These are phyloP conservation scores for Ophiostoma angusticollis DNA, from an alignment of 2,329 filamentous ascomycete species.

Conservation along the genomic window DNA sequence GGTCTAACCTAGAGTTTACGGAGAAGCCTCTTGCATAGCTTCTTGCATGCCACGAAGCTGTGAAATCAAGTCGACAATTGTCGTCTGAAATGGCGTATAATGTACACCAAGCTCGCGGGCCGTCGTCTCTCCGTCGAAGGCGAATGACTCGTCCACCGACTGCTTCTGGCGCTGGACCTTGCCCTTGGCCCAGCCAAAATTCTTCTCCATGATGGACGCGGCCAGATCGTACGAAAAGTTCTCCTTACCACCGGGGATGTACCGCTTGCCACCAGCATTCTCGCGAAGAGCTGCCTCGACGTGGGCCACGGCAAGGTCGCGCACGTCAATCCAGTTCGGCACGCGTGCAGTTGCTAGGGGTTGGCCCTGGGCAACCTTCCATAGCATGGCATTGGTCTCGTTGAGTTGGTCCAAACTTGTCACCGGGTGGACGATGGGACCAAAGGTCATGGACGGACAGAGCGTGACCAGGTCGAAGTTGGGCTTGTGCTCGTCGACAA, in stretches of 20 bases:
- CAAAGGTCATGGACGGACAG: slow-evolving; percentile 10
- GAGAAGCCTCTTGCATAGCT: not conserved
- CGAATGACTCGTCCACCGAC: slow-evolving; percentile 5
- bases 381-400: slow-evolving; percentile 10
- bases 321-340: slow-evolving; percentile 11
- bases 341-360: slow-evolving; percentile 5
- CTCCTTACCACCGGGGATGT: slow-evolving; percentile 24
- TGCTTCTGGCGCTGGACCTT: slow-evolving; percentile 5
- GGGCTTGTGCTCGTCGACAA: slow-evolving; percentile 27
- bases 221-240: slow-evolving; percentile 34
- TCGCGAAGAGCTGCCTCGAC: slow-evolving; percentile 7
- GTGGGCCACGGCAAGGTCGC: slow-evolving; percentile 9
- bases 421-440: slow-evolving; percentile 6
- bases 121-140: slow-evolving; percentile 9
- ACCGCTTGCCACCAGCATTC: slow-evolving; percentile 16
- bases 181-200: slow-evolving; percentile 26
- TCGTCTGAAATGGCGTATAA: slow-evolving; percentile 5
- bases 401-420: slow-evolving; percentile 3
- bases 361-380: slow-evolving; percentile 3
- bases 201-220: slow-evolving; percentile 27
- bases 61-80: slow-evolving; percentile 2
- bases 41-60: slow-evolving; percentile 2
- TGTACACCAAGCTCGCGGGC: slow-evolving; percentile 1
- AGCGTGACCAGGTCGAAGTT: slow-evolving; percentile 32
- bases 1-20: not conserved